Evolutionary conservation across 495 filamentous ascomycete genomes (phyloP), one percentile per base, ranked within the genome.

Genomic region (Hypoxylon crocopeplum): DNA sequence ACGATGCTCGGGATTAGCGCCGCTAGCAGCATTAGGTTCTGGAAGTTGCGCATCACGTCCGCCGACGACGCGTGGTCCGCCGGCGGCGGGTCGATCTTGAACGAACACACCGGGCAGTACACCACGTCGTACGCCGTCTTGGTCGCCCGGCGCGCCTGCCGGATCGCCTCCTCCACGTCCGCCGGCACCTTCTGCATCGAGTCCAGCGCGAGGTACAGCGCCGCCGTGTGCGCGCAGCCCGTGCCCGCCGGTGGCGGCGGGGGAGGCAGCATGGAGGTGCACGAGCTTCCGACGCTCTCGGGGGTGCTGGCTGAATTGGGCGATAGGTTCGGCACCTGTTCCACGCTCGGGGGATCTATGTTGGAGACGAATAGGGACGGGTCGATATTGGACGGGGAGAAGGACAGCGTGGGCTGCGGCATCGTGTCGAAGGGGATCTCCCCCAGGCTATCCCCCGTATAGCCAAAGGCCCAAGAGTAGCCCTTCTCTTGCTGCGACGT

Each of bases 11-110:
- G 86, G 16, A 90, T 74, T 7, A 89, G 73, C 0, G 85, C 84
- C 5, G 82, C 86, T 8, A 86, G 79, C 48, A 88, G 80, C 85
- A 89, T 88, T 32, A 85, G 77, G 62, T 82, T 88, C 52, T 89
- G 86, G 61, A 82, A 75, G 37, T 70, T 29, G 11, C 70, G 69
- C 44, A 80, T 73, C 17, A 57, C 38, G 0, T 34, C 36, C 8
- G 38, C 29, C 0, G 60, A 41, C 11, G 21, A 25, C 10, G 24
- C 32, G 33, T 11, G 12, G 7, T 40, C 21, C n/a, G 70, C n/a
- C n/a, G n/a, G n/a, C n/a, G n/a, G 71, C 4, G 69, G 69, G 5
- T 56, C 54, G 13, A 84, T 59, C 21, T 69, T 68, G 29, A 77
- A 74, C 12, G 80, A 79, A 62, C 87, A 90, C 12, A 72, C 58